Evolutionary conservation across 257 asterid species (phyloP).

Genomic region (Echites panduratus): DNA sequence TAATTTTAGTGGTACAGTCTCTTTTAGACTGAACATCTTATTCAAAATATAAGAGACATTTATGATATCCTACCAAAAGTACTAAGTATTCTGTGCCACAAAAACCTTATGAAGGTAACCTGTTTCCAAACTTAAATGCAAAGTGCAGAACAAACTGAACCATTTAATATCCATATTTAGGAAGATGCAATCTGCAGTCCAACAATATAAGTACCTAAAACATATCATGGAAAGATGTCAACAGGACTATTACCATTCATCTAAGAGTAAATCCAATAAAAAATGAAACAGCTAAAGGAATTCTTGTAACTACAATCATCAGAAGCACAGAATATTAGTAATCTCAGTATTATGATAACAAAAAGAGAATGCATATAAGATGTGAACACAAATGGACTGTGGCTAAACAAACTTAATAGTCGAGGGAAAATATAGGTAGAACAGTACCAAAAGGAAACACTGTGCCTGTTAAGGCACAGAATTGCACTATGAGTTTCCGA

Average conservation of each 20-base stretch:
- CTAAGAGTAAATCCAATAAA: not conserved
- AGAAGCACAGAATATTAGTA: not conserved
- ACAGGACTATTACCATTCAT: not conserved
- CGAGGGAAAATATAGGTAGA: slow-evolving; percentile 3
- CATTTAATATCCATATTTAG: not conserved
- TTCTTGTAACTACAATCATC: not conserved
- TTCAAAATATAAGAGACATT: not conserved
- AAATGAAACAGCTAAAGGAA: not conserved
- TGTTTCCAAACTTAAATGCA: not conserved
- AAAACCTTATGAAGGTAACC: not conserved
- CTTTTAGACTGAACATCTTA: not conserved
- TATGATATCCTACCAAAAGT: not conserved
- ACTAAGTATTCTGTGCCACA: not conserved
- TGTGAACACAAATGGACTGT: not conserved
- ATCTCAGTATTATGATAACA: not conserved
- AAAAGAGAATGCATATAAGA: not conserved
- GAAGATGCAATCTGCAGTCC: not conserved
- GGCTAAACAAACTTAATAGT: not conserved
- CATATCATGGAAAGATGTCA: not conserved
- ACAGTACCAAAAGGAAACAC: slow-evolving; percentile 73
- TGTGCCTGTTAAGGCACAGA: slow-evolving; percentile 73
- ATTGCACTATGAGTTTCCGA: slow-evolving; percentile 76
- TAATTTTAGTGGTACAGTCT: not conserved
- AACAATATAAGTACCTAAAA: not conserved
- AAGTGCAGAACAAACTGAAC: not conserved